phyloP scores from a whole-genome alignment of 2,329 filamentous ascomycete genomes.

The Lasiodiplodia sp. region DNA sequence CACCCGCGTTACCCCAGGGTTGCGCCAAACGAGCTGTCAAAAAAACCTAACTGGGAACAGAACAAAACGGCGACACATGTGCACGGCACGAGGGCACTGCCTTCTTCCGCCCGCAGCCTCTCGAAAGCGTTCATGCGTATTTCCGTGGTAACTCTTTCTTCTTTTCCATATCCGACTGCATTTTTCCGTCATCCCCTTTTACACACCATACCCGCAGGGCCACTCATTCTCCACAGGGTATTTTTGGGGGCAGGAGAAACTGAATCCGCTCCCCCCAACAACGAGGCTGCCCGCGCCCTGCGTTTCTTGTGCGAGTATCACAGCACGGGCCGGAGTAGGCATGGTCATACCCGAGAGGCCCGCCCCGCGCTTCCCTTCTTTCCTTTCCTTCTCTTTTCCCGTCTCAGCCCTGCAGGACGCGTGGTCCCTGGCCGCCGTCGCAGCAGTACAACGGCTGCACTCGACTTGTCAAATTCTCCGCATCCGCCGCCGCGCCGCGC shows the following conservation, averaged over 20 bases:
- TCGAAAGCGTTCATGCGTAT: background rate
- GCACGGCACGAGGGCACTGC: background rate
- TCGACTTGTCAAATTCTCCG: background rate
- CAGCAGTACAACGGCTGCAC: background rate
- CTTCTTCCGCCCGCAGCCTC: background rate
- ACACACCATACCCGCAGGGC: background rate
- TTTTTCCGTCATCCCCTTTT: background rate
- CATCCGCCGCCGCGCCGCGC: background rate
- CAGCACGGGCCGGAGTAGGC: background rate
- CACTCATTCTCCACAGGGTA: background rate
- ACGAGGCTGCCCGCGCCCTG: background rate
- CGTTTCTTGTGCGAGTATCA: slow-evolving; percentile 18
- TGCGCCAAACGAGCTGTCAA: slow-evolving; percentile 5
- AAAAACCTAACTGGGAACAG: background rate
- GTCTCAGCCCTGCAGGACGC: background rate
- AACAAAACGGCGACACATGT: background rate
- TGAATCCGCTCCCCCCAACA: no score
- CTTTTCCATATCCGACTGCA: background rate
- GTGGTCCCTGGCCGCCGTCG: no score
- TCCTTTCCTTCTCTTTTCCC: background rate
- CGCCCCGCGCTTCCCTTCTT: background rate
- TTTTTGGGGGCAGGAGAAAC: no score
- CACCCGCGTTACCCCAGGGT: background rate
- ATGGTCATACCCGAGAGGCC: slow-evolving; percentile 6
- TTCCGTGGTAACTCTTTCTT: background rate